phyloP scores from a whole-genome alignment of 1,139 yeast species.

The Lodderomyces orthopsilosis region DNA sequence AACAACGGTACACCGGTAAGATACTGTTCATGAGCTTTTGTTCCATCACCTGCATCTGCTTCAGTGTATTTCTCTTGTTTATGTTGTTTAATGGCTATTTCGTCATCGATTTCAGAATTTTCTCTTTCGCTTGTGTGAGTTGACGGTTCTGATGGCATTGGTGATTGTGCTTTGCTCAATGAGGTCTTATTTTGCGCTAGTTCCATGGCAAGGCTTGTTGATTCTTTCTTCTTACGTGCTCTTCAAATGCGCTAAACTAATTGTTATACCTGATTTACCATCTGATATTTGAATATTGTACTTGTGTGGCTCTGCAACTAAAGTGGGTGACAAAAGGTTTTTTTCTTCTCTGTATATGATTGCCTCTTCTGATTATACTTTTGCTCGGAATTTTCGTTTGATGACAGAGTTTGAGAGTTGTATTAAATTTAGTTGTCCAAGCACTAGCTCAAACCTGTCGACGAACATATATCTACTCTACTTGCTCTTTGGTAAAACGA shows the following conservation, averaged over 20 bases:
- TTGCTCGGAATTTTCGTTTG: background rate
- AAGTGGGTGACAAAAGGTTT: too few relatives aligned
- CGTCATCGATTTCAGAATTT: background rate
- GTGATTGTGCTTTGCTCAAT: background rate
- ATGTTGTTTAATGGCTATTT: background rate
- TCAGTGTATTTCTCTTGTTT: slow-evolving; percentile 24
- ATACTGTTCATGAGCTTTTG: slow-evolving; percentile 47
- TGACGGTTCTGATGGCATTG: background rate
- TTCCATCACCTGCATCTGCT: slow-evolving; percentile 59
- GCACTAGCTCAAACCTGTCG: too few relatives aligned
- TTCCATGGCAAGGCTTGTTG: background rate
- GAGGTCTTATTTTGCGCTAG: background rate
- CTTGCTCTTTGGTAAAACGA: background rate
- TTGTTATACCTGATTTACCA: background rate
- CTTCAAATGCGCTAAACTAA: background rate
- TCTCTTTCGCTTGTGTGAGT: slow-evolving; percentile 1
- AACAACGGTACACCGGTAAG: slow-evolving; percentile 41
- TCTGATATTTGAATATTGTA: background rate
- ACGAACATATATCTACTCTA: too few relatives aligned
- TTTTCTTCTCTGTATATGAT: background rate
- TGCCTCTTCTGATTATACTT: background rate
- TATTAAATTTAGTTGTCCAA: too few relatives aligned
- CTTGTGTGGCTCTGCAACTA: too few relatives aligned
- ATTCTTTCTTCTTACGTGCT: background rate
- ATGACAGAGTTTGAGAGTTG: background rate